A percentile compares a stretch with the other conserved stretches of the same genome.
Conservation (phyloP, 305 asterid species). For the Fraxinus velutina region DNA sequence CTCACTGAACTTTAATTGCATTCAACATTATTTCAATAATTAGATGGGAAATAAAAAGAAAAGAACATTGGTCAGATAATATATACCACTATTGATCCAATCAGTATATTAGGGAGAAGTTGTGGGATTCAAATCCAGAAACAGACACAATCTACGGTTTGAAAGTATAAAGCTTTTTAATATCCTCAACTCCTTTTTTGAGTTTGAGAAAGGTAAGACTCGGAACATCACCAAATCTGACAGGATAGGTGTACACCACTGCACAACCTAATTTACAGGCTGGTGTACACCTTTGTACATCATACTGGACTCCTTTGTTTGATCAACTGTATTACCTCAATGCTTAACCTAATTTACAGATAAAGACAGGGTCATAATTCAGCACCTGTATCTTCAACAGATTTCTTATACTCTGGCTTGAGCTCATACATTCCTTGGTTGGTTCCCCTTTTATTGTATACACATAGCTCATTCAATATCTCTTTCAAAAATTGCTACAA, state of each 20-base stretch:
- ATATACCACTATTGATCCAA: neutral
- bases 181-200: slow-evolving; percentile 1
- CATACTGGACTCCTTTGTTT: neutral
- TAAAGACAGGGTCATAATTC: slow-evolving; percentile 33
- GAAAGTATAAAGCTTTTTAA: neutral
- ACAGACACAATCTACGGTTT: slow-evolving; percentile 1
- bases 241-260: slow-evolving; percentile 5
- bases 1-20: slow-evolving; percentile 6
- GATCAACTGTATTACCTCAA: slow-evolving; percentile 11
- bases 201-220: neutral
- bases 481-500: slow-evolving; percentile 7
- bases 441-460: neutral
- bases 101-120: slow-evolving; percentile 1
- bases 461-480: neutral
- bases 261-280: neutral
- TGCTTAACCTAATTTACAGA: slow-evolving; percentile 32
- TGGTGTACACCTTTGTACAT: neutral
- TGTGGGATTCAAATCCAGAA: slow-evolving; percentile 2
- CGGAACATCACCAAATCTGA: slow-evolving; percentile 2
- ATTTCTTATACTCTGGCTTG: neutral
- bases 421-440: neutral
- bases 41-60: neutral
- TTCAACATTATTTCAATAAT: slow-evolving; percentile 4
- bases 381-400: slow-evolving; percentile 64
- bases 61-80: slow-evolving; percentile 2